Evolutionary conservation across 139 green algal species (phyloP).

Genomic region (Coelastrella sp.): DNA sequence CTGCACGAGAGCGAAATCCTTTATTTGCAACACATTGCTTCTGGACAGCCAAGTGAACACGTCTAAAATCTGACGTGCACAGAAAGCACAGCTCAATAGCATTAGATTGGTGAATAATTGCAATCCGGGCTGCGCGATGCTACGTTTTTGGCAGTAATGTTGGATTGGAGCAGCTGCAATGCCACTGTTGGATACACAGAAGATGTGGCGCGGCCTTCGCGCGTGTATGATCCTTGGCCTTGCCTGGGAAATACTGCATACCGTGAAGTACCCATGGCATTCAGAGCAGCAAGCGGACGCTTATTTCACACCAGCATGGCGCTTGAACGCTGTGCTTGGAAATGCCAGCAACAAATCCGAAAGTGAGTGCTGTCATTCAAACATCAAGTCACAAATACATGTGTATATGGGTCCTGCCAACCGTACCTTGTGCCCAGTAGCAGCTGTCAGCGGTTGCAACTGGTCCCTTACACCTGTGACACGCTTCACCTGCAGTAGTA

Average conservation of each 20-base stretch:
- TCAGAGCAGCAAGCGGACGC: neutral
- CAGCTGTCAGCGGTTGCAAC: too few species aligned
- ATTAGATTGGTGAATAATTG: too few species aligned
- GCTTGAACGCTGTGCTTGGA: neutral
- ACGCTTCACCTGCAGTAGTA: too few species aligned
- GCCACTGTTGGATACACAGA: neutral
- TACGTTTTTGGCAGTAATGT: neutral
- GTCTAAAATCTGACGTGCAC: too few species aligned
- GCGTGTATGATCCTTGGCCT: constrained; percentile 3
- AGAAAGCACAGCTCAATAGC: too few species aligned
- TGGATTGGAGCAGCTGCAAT: neutral
- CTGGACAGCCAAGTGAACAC: too few species aligned
- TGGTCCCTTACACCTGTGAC: too few species aligned
- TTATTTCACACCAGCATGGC: neutral
- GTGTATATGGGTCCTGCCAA: too few species aligned
- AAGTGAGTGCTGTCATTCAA: neutral
- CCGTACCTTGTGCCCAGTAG: too few species aligned
- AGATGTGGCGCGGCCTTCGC: neutral
- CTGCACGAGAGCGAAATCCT: too few species aligned
- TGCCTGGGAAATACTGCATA: neutral
- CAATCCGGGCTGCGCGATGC: neutral
- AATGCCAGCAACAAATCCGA: neutral
- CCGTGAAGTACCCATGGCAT: constrained; percentile 14
- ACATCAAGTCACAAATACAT: too few species aligned
- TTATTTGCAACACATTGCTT: too few species aligned